phyloP scores from a whole-genome alignment of 768 basidiomycete genomes.

The Thelephora ganbajun region DNA sequence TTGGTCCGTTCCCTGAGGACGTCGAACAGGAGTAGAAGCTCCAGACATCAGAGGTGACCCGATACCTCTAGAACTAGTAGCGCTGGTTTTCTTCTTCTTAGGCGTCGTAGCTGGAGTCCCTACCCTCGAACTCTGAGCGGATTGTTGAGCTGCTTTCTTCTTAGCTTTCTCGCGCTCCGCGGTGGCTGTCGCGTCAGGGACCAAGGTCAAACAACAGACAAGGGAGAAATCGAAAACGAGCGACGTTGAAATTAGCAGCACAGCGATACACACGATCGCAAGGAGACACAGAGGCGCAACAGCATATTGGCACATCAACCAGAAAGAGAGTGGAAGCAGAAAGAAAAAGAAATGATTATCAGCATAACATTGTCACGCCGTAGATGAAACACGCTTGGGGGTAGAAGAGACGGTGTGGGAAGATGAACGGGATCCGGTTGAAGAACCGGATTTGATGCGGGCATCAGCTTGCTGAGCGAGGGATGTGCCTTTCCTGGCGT shows the following conservation, averaged over 20 bases:
- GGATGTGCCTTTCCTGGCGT: slow-evolving; percentile 65
- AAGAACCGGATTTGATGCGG: slow-evolving; percentile 4
- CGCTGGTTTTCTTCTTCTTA: slow-evolving; percentile 29
- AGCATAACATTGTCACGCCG: neutral
- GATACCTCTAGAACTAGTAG: slow-evolving; percentile 9
- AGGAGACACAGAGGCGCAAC: slow-evolving; percentile 1
- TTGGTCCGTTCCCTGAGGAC: slow-evolving; percentile 23
- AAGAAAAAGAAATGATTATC: slow-evolving; percentile 1
- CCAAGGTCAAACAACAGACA: slow-evolving; percentile 10
- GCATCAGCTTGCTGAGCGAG: slow-evolving; percentile 26
- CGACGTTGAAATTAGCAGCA: slow-evolving; percentile 4
- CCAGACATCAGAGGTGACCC: slow-evolving; percentile 24
- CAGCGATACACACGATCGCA: neutral
- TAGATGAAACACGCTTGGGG: neutral
- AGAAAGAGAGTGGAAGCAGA: slow-evolving; percentile 7
- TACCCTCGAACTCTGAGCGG: neutral
- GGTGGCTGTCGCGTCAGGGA: slow-evolving; percentile 39
- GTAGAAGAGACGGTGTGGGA: slow-evolving; percentile 1
- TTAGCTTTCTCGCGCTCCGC: slow-evolving; percentile 70
- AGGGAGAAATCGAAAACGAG: slow-evolving; percentile 9
- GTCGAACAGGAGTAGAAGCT: slow-evolving; percentile 26
- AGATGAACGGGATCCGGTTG: slow-evolving; percentile 5
- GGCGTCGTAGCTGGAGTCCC: slow-evolving; percentile 18
- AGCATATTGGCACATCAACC: slow-evolving; percentile 4
- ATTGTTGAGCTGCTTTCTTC: slow-evolving; percentile 24